Base-by-base conservation (phyloP, 805 yeast genomes). In the Hagleromyces aurorensis region DNA sequence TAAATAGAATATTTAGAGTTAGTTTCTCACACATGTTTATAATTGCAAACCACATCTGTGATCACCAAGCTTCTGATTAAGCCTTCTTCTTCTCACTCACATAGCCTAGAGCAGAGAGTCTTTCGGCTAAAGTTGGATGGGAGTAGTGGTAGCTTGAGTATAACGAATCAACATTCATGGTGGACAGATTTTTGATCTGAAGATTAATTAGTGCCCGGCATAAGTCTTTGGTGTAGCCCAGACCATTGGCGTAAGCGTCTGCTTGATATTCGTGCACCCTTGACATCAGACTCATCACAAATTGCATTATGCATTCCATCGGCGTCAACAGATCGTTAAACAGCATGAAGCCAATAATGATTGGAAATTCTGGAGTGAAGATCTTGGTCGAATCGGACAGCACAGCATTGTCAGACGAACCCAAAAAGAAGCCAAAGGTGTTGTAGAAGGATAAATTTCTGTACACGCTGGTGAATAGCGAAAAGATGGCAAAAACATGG, bases 181-280 rank as follows among this genome's bases (percentile, higher is more conserved):
- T 71, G 34, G 84, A 68, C 52, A 91, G 70, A 58, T 91, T 89
- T 51, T 85, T 82, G 46, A 75, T 75, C 50, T 78, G 81, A 40
- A 91, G 62, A 40, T 70, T 75, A 50, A 84, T 78, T 50, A 91
- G 69, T 2, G 95, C 77, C 31, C 63, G 64, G 29, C 80, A 71
- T 52, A 91, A 70, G 29, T 75, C 75, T 18, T 69, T 64, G 6
- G 81, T 67, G 52, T 76, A 77, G 15, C 94, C 94, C 43, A 75
- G 70, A 27, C 68, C 64, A 33, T 75, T 76, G 11, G 97, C 96
- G 54, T 70, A 86, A 38, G 68, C 75, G 56, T 89, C 98, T 11
- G 99, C 97, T 61, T 91, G 85, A 50, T 78, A 91, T 62, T 91
- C 99, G 46, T 80, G 81, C 44, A 75, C 72, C 70, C 99, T 82